Evolutionary conservation across 805 yeast species (phyloP).

Genomic region (Scheffersomyces stipitis): DNA sequence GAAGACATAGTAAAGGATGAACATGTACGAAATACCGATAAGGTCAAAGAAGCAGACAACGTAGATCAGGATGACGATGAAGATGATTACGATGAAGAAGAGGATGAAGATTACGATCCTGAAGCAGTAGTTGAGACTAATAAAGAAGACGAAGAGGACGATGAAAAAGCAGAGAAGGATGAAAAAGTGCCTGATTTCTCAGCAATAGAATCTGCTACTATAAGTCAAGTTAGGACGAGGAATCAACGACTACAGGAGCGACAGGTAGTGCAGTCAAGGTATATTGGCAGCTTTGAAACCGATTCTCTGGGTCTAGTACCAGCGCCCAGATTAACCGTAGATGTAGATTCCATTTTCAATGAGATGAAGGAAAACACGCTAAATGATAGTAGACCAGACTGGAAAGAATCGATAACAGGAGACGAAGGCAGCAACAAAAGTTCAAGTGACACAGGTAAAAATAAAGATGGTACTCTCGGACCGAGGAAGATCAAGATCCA

Average conservation of each 20-base stretch:
- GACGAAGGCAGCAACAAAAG: conserved; percentile 7
- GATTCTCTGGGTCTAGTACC: conserved; percentile 14
- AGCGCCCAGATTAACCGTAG: conserved; percentile 15
- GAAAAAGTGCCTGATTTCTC: conserved; percentile 41
- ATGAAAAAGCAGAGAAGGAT: conserved; percentile 23
- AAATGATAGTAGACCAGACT: conserved; percentile 6
- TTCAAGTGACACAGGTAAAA: not conserved
- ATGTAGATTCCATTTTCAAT: conserved; percentile 33
- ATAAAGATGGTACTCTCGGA: conserved; percentile 7
- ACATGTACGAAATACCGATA: not conserved
- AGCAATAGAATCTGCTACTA: conserved; percentile 48
- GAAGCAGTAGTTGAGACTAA: conserved; percentile 24
- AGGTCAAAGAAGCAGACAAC: not conserved
- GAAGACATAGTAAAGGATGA: too few relatives aligned
- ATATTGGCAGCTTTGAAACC: conserved; percentile 13
- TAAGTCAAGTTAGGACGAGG: conserved; percentile 71
- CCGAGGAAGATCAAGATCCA: conserved; percentile 67
- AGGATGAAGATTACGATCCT: conserved; percentile 36
- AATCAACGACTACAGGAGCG: conserved; percentile 52
- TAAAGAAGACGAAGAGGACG: conserved; percentile 34
- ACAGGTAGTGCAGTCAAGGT: conserved; percentile 3
- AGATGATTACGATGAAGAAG: conserved; percentile 30
- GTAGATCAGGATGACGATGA: conserved; percentile 2
- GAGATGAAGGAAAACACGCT: conserved; percentile 22
- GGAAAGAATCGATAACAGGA: conserved; percentile 14